Percentiles rank a stretch among this genome's conserved stretches.
phyloP scores from a whole-genome alignment of 441 rosid genomes.

The Francoa sonchifolia region DNA sequence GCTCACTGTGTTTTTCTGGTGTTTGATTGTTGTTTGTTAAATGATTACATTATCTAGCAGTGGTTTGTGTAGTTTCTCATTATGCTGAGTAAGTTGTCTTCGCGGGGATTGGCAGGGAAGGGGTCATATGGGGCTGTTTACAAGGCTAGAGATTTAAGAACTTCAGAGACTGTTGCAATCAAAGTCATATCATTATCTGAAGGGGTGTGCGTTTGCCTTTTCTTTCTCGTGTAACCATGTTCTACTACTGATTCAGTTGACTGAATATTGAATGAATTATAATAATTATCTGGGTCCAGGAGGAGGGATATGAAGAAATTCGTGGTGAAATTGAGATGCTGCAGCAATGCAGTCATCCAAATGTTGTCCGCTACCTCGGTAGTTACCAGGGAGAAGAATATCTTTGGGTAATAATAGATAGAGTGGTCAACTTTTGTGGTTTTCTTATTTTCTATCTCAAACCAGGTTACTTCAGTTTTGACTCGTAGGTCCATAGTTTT shows the following conservation, averaged over 20 bases:
- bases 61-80: not conserved
- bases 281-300: slow-evolving; percentile 31
- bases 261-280: slow-evolving; percentile 8
- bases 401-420: slow-evolving; percentile 66
- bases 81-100: slow-evolving; percentile 6
- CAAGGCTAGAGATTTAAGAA: slow-evolving; percentile 86
- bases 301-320: slow-evolving; percentile 97
- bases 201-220: slow-evolving; percentile 48
- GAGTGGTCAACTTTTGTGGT: no score
- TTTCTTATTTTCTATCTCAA: no score
- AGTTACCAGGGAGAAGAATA: slow-evolving; percentile 98
- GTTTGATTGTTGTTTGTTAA: no score
- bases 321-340: slow-evolving; percentile 99
- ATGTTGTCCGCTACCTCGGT: slow-evolving; percentile 92
- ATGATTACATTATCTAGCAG: no score
- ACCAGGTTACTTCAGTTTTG: no score
- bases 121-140: slow-evolving; percentile 98
- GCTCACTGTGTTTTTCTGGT: not conserved
- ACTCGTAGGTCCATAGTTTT: no score
- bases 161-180: slow-evolving; percentile 97
- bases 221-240: slow-evolving; percentile 4
- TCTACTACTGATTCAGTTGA: slow-evolving; percentile 8
- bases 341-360: slow-evolving; percentile 96
- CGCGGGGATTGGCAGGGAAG: slow-evolving; percentile 54
- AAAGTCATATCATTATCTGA: slow-evolving; percentile 87